Percentiles rank a stretch among this genome's conserved stretches.
These are phyloP conservation scores for Oxyria digyna DNA, from an alignment of 148 eudicot species.

Conservation along the genomic window DNA sequence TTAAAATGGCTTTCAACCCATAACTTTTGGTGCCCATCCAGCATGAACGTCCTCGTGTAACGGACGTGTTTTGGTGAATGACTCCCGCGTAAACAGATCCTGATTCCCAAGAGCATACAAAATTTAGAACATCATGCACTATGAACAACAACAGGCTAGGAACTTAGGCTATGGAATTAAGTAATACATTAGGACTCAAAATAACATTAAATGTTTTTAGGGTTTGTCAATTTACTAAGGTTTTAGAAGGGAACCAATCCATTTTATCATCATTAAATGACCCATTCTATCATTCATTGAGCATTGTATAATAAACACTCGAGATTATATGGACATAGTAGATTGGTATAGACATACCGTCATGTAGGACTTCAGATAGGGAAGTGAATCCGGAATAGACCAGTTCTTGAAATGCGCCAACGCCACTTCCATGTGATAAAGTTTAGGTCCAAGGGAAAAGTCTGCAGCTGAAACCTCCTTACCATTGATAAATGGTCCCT, in stretches of 20 bases:
- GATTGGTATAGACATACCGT: slow-evolving; percentile 18
- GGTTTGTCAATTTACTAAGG: not conserved
- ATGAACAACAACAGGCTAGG: not conserved
- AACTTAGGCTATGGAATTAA: too few species aligned
- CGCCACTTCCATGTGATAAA: slow-evolving; percentile 78
- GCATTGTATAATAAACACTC: not conserved
- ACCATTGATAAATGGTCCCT: slow-evolving; percentile 93
- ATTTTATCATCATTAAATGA: not conserved
- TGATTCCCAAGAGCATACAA: slow-evolving; percentile 17
- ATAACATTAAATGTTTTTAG: not conserved
- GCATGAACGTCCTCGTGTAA: slow-evolving; percentile 49
- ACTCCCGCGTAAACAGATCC: slow-evolving; percentile 63
- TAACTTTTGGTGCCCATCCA: slow-evolving; percentile 43
- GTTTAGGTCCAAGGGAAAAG: slow-evolving; percentile 86
- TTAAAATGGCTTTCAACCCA: slow-evolving; percentile 3
- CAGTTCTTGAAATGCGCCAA: slow-evolving; percentile 78
- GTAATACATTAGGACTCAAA: not conserved
- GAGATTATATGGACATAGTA: not conserved
- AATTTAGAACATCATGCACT: not conserved
- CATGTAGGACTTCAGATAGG: slow-evolving; percentile 66
- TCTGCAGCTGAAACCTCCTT: slow-evolving; percentile 64
- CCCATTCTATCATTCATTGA: not conserved
- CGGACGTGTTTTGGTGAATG: slow-evolving; percentile 63
- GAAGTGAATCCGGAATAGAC: slow-evolving; percentile 77
- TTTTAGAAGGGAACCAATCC: not conserved